Percentiles rank a stretch among this genome's conserved stretches.
These are phyloP conservation scores for Acanthamoeba rhysodes DNA, from an alignment of 208 protist species.

Conservation along the genomic window DNA sequence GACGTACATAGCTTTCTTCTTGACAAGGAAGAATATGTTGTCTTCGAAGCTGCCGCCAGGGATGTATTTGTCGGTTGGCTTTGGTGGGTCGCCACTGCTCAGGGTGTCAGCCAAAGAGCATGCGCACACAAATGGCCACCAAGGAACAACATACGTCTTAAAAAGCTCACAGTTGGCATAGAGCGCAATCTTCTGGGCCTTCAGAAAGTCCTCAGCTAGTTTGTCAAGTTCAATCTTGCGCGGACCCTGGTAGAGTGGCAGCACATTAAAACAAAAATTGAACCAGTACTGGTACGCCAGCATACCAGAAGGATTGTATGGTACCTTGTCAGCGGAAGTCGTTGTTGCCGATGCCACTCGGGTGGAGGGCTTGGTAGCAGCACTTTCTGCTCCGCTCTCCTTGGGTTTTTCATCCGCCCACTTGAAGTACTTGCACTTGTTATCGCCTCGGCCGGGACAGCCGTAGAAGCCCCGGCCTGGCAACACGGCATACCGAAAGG, in stretches of 20 bases:
- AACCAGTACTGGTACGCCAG: no score
- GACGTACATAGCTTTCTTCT: constrained; percentile 62
- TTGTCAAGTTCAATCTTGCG: constrained; percentile 64
- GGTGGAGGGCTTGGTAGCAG: neutral
- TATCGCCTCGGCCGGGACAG: neutral
- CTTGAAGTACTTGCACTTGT: constrained; percentile 73
- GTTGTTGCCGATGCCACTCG: neutral
- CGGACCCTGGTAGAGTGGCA: constrained; percentile 21
- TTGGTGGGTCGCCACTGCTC: neutral
- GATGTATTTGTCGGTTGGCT: constrained; percentile 31
- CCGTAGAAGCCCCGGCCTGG: constrained; percentile 59
- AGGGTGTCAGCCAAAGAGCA: neutral
- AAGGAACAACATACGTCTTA: constrained; percentile 57
- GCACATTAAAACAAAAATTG: no score
- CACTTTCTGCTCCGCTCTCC: neutral
- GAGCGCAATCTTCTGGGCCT: constrained; percentile 17
- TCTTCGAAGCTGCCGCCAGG: constrained; percentile 64
- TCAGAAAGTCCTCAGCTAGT: constrained; percentile 55
- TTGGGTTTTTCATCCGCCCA: constrained; percentile 65
- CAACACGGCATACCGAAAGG: neutral
- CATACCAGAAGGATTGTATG: neutral
- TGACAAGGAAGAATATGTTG: constrained; percentile 39
- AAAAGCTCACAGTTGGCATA: constrained; percentile 69
- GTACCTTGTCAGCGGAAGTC: neutral
- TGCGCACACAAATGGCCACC: neutral